Base-by-base conservation (phyloP, 176 grass and related monocot species). In the Carex myosuroides region DNA sequence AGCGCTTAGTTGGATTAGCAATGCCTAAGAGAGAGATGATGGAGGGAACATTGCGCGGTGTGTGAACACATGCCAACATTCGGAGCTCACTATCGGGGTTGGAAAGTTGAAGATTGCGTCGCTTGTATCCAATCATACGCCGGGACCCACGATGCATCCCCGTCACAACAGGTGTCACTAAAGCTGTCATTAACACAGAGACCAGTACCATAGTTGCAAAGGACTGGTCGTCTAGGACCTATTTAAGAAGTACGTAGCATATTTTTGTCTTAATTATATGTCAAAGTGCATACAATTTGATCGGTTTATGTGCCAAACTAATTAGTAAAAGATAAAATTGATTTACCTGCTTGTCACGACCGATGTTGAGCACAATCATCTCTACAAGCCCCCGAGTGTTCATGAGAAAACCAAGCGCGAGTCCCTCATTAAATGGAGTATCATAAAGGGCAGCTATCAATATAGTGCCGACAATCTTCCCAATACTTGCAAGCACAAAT, bases 61-160 rank as follows among this genome's bases (percentile, higher is more conserved):
- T 98, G 89, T 98, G 91, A 61, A 98, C 81, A 86, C 95, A 98
- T 16, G 84, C 54, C 52, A 98, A 91, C 86, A 98, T 89, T 5
- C 92, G 92, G 72, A 98, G 92, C 92, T 98, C 95, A 46, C 85
- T 87, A 77, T 98, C 91, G 8, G 89, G 95, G 46, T 90, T 85
- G 52, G 87, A 81, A 60, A 88, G 86, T 78, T 94, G 91, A 26
- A 98, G 89, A 90, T 94, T 98, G 7, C 92, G 89, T 13, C 92
- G 89, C 84, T 93, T 98, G 91, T 94, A 98, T 4, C 89, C 91
- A 4, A 93, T 61, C 9, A 89, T 77, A 1, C 89, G 87, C 4
- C 95, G 92, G 20, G 72, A 3, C 42, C 90, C 87, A 2, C 85
- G 84, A 24, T 90, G 64, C 86, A 98, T 37, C 16, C 66, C 4